Conservation (phyloP, 116 monocot genomes). For the Iris pallida region DNA sequence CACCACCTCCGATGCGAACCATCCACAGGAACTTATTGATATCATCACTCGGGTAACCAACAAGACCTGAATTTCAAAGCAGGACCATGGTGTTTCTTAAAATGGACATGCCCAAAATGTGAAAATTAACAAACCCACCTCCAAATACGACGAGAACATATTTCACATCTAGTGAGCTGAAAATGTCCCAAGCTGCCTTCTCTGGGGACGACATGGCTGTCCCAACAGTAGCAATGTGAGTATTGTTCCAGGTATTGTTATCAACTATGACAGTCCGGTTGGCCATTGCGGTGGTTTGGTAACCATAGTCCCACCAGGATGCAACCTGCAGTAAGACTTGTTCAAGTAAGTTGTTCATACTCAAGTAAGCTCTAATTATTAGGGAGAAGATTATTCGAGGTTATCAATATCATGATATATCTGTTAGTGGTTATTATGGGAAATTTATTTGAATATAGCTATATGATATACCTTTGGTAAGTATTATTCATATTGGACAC, state of each 20-base stretch:
- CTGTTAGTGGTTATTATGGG: no score
- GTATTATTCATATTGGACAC: no score
- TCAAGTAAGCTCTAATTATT: no score
- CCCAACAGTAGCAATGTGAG: conserved; percentile 96
- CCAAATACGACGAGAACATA: conserved; percentile 98
- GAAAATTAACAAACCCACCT: conserved; percentile 32
- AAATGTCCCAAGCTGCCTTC: conserved; percentile 92
- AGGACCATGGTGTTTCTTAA: background rate
- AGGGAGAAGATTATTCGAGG: no score
- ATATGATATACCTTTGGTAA: no score
- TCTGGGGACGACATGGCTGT: conserved; percentile 99
- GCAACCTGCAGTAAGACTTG: conserved; percentile 58
- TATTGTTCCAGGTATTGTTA: conserved; percentile 99
- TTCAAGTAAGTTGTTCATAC: background rate
- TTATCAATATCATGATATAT: no score
- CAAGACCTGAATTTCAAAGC: conserved; percentile 56
- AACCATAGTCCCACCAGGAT: conserved; percentile 99
- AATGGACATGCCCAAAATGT: background rate
- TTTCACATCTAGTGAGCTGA: conserved; percentile 91
- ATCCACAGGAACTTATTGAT: conserved; percentile 99
- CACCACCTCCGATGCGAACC: conserved; percentile 98
- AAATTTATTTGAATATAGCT: no score
- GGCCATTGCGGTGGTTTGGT: conserved; percentile 99
- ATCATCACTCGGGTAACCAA: conserved; percentile 97
- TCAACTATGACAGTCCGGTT: conserved; percentile 97